Evolutionary conservation across 2,329 filamentous ascomycete genomes (phyloP), one percentile per base, ranked within the genome.

Genomic region (Phialocephala sp.): DNA sequence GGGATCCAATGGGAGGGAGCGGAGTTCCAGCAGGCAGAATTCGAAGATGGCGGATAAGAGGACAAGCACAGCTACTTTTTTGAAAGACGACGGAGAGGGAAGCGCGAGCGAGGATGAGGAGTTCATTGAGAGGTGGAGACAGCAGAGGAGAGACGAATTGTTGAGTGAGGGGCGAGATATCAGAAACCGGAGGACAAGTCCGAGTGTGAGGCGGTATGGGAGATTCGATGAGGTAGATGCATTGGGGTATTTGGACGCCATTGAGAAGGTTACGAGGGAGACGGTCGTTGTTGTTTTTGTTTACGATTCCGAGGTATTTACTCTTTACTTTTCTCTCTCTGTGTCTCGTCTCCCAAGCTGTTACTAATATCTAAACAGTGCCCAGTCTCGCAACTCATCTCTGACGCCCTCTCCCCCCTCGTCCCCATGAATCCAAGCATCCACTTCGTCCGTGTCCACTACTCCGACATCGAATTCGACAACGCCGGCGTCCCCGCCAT

Each of bases 391-490:
- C 82, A 85, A 50, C 85, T 92, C 64, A 90, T 97, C 67, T 92
- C 97, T 77, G 85, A 88, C 47, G 93, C 91, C 60, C 83, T 99
- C 72, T 80, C 84, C 60, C 90, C 90, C 1, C 84, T 98, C 35
- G 93, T 97, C 50, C 82, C 84, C 68, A 83, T 86, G 66, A 83
- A 97, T 75, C 84, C 87, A 24, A 85, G 88, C 11, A 86, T 91
- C 39, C 92, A 92, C 75, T 98, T 99, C 76, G 86, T 98, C 80
- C 96, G 94, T 80, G 86, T 98, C 57, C 90, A 97, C 79, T 92
- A 93, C 76, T 89, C 91, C 68, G 94, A 97, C 65, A 96, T 97
- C 43, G 94, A 98, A 77, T 97, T 98, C 83, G 93, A 97, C 77
- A 88, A 91, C 65, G 91, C 93, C 37, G 90, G 90, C 55, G 91